Percentiles rank a stretch among this genome's conserved stretches.
phyloP scores from a whole-genome alignment of 164 flowering plant species.

The Chimonanthus salicifolius region DNA sequence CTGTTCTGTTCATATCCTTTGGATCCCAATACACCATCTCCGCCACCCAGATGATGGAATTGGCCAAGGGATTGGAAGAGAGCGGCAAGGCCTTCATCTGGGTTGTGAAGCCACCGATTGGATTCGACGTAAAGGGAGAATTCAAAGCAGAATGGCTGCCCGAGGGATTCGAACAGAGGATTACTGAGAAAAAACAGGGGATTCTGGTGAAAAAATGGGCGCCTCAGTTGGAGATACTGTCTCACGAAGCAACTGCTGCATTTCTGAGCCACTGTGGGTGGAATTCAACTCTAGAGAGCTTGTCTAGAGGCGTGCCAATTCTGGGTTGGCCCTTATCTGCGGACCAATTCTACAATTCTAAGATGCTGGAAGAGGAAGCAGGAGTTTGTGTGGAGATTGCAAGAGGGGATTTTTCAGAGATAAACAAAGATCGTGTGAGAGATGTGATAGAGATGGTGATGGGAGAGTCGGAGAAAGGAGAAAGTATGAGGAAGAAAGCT shows the following conservation, averaged over 20 bases:
- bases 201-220: constrained; percentile 10
- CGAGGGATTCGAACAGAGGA: constrained; percentile 12
- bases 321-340: constrained; percentile 15
- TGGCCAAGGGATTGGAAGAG: constrained; percentile 52
- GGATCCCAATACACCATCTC: constrained; percentile 54
- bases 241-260: constrained; percentile 7
- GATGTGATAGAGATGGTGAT: constrained; percentile 10
- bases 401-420: neutral
- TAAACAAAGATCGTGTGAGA: neutral
- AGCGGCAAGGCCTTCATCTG: constrained; percentile 39
- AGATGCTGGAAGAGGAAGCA: constrained; percentile 11
- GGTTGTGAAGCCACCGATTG: constrained; percentile 31
- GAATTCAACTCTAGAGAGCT: constrained; percentile 15
- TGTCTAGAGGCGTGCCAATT: constrained; percentile 10
- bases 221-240: constrained; percentile 12
- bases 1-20: constrained; percentile 54
- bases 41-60: constrained; percentile 37
- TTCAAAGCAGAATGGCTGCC: constrained; percentile 23
- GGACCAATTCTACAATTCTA: constrained; percentile 12
- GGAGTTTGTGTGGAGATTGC: constrained; percentile 15
- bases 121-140: constrained; percentile 11
- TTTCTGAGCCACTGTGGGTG: constrained; percentile 20
- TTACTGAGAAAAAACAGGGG: constrained; percentile 8
- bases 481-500: constrained; percentile 8
- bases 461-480: constrained; percentile 10